Base-by-base conservation (phyloP, 2,329 filamentous ascomycete species). In the Cryphonectria parasitica region DNA sequence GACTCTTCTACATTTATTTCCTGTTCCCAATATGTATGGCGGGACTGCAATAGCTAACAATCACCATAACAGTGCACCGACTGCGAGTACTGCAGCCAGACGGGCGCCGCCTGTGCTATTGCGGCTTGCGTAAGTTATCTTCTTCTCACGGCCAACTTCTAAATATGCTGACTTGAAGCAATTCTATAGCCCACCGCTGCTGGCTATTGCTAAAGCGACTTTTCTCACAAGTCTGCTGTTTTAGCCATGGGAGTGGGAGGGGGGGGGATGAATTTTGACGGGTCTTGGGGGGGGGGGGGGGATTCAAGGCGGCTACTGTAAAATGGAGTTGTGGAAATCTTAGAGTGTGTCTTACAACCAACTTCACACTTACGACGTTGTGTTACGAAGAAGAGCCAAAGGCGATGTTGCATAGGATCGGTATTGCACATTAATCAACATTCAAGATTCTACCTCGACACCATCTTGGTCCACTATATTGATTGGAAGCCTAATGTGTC, bases 1-100 rank as follows among this genome's bases (percentile, higher is more conserved):
- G 4, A 54, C n/a, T 28, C 22, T 28, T 54, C n/a, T 54, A 28
- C 49, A 25, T 54, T 25, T 3, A 39, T 54, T 15, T 8, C 25
- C 10, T 54, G 10, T 25, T 10, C 49, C 49, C 7, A 54, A 54
- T 25, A 54, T 54, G 10, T 54, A n/a, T 49, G 17, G 22, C n/a
- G 49, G 49, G 49, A 54, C n/a, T 54, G 7, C n/a, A n/a, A n/a
- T 25, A 54, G 25, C 10, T 54, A 54, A 54, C n/a, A 54, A 54
- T 25, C 10, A 28, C 13, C 8, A 54, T 25, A 54, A 54, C n/a
- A 54, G 49, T 54, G 49, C 49, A 54, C 19, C 11, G 49, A 54
- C 49, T 54, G 49, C 49, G 8, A 25, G 49, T 54, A 54, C n/a
- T 54, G 49, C 49, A 54, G n/a, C 49, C 49, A 54, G 49, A 54